Base-by-base conservation (phyloP, 108 stramenopile genomes). In the Ochromonas danica region DNA sequence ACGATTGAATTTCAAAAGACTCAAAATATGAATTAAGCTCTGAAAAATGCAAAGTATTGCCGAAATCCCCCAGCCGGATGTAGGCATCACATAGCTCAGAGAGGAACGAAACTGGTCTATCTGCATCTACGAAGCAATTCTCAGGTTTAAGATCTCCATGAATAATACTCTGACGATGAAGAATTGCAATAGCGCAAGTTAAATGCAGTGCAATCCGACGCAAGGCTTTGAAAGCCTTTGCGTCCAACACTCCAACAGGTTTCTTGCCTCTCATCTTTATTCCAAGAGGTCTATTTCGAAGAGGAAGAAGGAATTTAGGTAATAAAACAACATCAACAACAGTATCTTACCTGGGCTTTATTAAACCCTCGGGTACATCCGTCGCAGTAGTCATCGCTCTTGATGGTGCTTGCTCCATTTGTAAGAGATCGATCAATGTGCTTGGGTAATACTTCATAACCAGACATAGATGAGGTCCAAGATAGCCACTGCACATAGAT, bases 31-130 rank as follows among this genome's bases (percentile, higher is more conserved):
- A 22, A 36, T 45, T 28, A 33, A 60, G 6, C 40, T 75, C 72
- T 14, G 40, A 42, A 42, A 75, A 30, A 36, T 75, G 72, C 10
- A 75, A 75, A 36, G 72, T 14, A 75, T 75, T 75, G 6, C 72
- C 72, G 51, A 75, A 75, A 60, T 75, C 72, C 14, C 63, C 63
- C 6, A 67, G 31, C 31, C 25, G 3, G 31, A 67, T 33, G 3
- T 36, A 6, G 10, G 31, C 31, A 67, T 67, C 63, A 36, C n/a
- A n/a, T n/a, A n/a, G n/a, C n/a, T n/a, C n/a, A n/a, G n/a, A n/a
- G n/a, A n/a, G n/a, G n/a, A n/a, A n/a, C n/a, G n/a, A n/a, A n/a
- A n/a, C n/a, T n/a, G n/a, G 31, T 14, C 17, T 6, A 36, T 67
- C 63, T 31, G 63, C 6, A 14, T 22, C 31, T 6, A 67, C 25